These are phyloP conservation scores for Microsporum ferrugineum DNA, from an alignment of 2,329 filamentous ascomycete genomes.

Conservation along the genomic window DNA sequence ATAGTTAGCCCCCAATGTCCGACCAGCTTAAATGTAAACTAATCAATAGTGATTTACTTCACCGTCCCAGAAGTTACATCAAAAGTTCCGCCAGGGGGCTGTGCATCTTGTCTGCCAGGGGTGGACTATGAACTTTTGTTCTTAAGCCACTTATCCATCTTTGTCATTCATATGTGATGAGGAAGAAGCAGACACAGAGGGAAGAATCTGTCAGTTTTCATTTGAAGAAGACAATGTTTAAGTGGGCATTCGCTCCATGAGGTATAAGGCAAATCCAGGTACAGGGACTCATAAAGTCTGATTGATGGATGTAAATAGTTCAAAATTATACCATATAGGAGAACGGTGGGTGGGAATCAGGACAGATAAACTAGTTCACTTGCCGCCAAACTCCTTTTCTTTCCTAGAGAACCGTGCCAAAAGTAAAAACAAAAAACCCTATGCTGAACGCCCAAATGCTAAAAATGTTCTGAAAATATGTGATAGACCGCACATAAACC, in stretches of 20 bases:
- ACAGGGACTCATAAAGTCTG: not conserved
- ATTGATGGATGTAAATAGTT: not conserved
- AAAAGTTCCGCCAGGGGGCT: too few species aligned
- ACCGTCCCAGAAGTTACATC: too few species aligned
- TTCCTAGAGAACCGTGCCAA: not conserved
- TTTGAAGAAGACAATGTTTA: too few species aligned
- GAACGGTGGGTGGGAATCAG: not conserved
- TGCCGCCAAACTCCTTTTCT: not conserved
- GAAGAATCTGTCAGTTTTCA: too few species aligned
- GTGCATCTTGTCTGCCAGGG: too few species aligned
- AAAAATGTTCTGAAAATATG: not conserved
- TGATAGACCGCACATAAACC: not conserved
- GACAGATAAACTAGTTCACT: not conserved
- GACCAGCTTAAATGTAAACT: too few species aligned
- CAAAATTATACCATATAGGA: not conserved
- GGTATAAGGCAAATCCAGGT: not conserved
- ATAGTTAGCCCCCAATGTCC: too few species aligned
- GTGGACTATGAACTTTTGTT: too few species aligned
- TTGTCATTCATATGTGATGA: too few species aligned
- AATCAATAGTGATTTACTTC: too few species aligned
- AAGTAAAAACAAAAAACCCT: not conserved
- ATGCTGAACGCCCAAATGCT: not conserved
- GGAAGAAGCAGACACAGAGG: too few species aligned
- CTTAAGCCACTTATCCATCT: too few species aligned
- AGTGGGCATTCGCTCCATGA: not conserved